These are phyloP conservation scores for Pseudogymnoascus sp. DNA, from an alignment of 2,329 filamentous ascomycete genomes.

Conservation along the genomic window DNA sequence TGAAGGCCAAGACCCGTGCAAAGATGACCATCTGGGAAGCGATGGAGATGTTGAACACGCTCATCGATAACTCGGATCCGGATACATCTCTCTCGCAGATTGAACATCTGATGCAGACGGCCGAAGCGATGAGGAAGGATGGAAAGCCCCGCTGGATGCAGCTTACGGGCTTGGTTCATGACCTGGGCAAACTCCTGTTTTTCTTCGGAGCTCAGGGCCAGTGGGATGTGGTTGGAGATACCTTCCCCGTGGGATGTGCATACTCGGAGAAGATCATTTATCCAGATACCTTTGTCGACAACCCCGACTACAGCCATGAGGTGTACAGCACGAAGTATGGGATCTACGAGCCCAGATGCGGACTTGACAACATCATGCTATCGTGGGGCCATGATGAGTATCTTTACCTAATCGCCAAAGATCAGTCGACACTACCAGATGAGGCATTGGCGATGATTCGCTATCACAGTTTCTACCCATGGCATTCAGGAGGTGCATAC, in stretches of 20 bases:
- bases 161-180: conserved; percentile 65
- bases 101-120: conserved; percentile 76
- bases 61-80: conserved; percentile 78
- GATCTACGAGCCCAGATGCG: conserved; percentile 70
- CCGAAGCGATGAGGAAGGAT: conserved; percentile 78
- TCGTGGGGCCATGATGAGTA: conserved; percentile 80
- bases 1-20: conserved; percentile 54
- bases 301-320: conserved; percentile 64
- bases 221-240: conserved; percentile 85
- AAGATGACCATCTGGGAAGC: conserved; percentile 83
- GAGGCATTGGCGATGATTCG: conserved; percentile 84
- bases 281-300: conserved; percentile 65
- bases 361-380: conserved; percentile 77
- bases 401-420: conserved; percentile 74
- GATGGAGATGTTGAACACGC: conserved; percentile 82
- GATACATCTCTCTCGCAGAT: conserved; percentile 81
- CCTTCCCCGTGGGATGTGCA: conserved; percentile 66
- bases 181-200: conserved; percentile 68
- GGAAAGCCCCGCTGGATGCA: conserved; percentile 77
- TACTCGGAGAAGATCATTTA: conserved; percentile 76
- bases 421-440: conserved; percentile 65
- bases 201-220: conserved; percentile 74
- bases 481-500: conserved; percentile 77
- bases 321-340: conserved; percentile 68
- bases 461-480: conserved; percentile 86